Percentiles rank a stretch among this genome's conserved stretches.
These are phyloP conservation scores for Vaccinium corymbosum DNA, from an alignment of 148 eudicot species.

Conservation along the genomic window DNA sequence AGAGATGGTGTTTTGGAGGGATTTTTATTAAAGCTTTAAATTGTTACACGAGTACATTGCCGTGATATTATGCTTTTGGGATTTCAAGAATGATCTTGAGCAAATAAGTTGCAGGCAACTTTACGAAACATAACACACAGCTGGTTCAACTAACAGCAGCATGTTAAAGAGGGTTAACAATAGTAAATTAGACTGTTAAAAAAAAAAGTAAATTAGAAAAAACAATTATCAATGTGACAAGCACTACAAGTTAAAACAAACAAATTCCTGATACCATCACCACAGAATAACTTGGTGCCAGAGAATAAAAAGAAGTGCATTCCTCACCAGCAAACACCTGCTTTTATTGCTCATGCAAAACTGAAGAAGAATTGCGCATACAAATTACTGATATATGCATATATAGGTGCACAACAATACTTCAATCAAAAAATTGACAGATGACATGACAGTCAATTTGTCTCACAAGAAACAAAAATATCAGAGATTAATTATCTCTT, in stretches of 20 bases:
- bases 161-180: neutral
- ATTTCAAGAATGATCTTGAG: neutral
- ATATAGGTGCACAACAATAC: neutral
- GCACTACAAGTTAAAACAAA: neutral
- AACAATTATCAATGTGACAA: neutral
- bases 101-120: constrained; percentile 1
- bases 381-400: neutral
- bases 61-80: neutral
- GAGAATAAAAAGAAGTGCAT: neutral
- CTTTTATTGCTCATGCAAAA: neutral
- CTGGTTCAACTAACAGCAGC: neutral
- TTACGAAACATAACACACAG: neutral
- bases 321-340: neutral
- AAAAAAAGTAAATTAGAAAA: neutral
- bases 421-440: neutral
- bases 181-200: neutral
- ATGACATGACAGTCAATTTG: neutral
- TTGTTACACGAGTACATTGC: neutral
- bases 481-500: neutral
- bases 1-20: neutral
- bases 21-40: neutral
- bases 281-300: neutral
- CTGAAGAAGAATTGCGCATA: neutral
- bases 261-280: neutral
- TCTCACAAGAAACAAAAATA: neutral